These are phyloP conservation scores for Xanthoconium purpureum DNA, from an alignment of 768 basidiomycete species.

Conservation along the genomic window DNA sequence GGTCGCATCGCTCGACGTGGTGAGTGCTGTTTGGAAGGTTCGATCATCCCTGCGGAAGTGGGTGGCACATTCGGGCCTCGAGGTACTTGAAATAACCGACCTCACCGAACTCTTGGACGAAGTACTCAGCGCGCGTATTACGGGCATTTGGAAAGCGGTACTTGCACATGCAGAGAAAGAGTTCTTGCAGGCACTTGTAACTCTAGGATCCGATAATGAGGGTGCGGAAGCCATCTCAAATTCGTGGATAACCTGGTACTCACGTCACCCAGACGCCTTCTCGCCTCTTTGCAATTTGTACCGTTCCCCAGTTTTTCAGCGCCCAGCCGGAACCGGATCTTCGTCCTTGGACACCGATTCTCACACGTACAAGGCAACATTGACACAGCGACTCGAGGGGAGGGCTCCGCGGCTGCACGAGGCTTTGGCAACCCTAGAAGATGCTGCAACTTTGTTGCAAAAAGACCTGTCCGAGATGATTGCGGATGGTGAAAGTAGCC, in stretches of 20 bases:
- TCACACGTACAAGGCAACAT: slow-evolving; percentile 54
- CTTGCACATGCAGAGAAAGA: slow-evolving; percentile 43
- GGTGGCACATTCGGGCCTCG: slow-evolving; percentile 44
- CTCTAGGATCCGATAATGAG: slow-evolving; percentile 12
- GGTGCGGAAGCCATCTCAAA: slow-evolving; percentile 14
- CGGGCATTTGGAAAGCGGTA: slow-evolving; percentile 54
- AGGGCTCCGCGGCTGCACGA: slow-evolving; percentile 61
- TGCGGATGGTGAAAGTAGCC: slow-evolving; percentile 39
- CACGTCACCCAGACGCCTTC: slow-evolving; percentile 38
- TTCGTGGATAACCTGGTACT: slow-evolving; percentile 3
- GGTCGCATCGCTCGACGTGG: slow-evolving; percentile 56
- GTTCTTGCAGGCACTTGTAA: slow-evolving; percentile 44
- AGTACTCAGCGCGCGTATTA: slow-evolving; percentile 51
- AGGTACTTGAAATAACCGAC: slow-evolving; percentile 42
- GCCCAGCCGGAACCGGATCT: slow-evolving; percentile 38
- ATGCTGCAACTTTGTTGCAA: slow-evolving; percentile 53
- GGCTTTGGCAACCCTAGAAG: slow-evolving; percentile 58
- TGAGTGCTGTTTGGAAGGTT: slow-evolving; percentile 72
- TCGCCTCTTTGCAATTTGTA: slow-evolving; percentile 59
- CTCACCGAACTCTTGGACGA: slow-evolving; percentile 50
- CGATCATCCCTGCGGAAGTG: slow-evolving; percentile 49
- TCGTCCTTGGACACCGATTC: slow-evolving; percentile 45
- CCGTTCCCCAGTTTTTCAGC: slow-evolving; percentile 46
- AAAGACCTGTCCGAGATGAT: slow-evolving; percentile 52
- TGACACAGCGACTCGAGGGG: slow-evolving; percentile 63